Evolutionary conservation across 352 stramenopile species (phyloP), one percentile per base, ranked within the genome.

Genomic region (Plasmopara halstedii): DNA sequence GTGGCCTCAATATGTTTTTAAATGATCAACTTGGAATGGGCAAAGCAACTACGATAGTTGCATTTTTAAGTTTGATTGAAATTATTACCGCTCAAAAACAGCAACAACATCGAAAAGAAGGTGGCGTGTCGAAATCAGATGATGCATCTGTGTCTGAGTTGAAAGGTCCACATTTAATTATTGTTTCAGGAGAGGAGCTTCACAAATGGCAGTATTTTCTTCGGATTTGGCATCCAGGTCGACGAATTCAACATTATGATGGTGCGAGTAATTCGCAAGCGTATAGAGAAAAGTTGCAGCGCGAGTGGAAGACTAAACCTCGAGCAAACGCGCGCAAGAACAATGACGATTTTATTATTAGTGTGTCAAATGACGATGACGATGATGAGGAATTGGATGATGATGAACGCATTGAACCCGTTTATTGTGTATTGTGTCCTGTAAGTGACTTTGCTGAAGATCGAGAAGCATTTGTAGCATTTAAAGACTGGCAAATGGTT

Each of bases 11-110:
- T 50, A 62, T 87, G 23, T 60, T 95, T 42, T 38, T 95, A 26
- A 92, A 92, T 50, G 83, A 95, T 34, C 81, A 95, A 31, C 51
- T 91, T 7, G 83, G 83, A 15, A 90, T 92, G 67, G 83, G 81
- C n/a, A 91, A 93, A 45, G 74, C 78, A 7, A 67, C 72, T 6
- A 88, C 75, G 2, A 70, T 91, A 19, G 70, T 81, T 20, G 73
- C 76, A 4, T 93, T 91, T 51, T 56, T 94, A n/a, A 64, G 58
- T 18, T 53, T 81, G 6, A 50, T 87, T 18, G 57, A 74, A 14
- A 53, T 73, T 27, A 37, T 85, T 2, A 42, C 58, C 14, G 51
- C 50, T 22, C 47, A 61, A 22, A 58, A 62, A 11, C 44, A 58
- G 26, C 43, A 42, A 17, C 43, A 56, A 33, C 39, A 50, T 7